These are phyloP conservation scores for Oryza nivara DNA, from an alignment of 176 grass and related monocot species.

Conservation along the genomic window DNA sequence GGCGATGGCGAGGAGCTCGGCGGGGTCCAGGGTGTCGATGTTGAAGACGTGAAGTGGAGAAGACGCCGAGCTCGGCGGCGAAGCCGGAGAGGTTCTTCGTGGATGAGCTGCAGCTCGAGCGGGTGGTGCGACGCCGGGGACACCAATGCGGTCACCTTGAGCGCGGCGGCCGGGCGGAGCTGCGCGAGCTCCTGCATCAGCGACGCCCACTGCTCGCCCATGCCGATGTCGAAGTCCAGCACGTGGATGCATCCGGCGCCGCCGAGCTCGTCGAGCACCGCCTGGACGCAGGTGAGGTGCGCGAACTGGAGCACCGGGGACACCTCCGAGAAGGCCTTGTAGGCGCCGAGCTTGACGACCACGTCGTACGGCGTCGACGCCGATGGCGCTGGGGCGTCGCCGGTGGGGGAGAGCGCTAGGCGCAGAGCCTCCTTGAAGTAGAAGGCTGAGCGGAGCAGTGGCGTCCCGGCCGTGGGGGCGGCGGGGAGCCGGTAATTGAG, in stretches of 20 bases:
- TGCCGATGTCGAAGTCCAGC: constrained; percentile 85
- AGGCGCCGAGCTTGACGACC: constrained; percentile 73
- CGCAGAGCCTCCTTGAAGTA: constrained; percentile 95
- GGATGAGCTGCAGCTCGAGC: constrained; percentile 81
- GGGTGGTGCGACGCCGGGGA: constrained; percentile 61
- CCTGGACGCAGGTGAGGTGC: constrained; percentile 85
- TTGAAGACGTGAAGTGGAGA: constrained; percentile 62
- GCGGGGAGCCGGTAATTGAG: constrained; percentile 99
- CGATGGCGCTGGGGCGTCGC: constrained; percentile 32
- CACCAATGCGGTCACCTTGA: constrained; percentile 85
- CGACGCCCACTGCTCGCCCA: constrained; percentile 93
- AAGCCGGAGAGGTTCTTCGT: constrained; percentile 78
- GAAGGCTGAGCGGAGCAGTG: constrained; percentile 88
- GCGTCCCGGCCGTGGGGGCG: constrained; percentile 72
- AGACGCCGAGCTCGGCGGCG: constrained; percentile 63
- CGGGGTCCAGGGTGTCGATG: constrained; percentile 69
- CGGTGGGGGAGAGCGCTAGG: constrained; percentile 50
- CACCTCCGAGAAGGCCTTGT: constrained; percentile 81
- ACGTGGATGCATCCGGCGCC: constrained; percentile 68
- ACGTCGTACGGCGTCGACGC: constrained; percentile 61
- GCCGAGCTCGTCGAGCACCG: constrained; percentile 75
- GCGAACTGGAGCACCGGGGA: constrained; percentile 87
- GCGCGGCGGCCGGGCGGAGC: constrained; percentile 45
- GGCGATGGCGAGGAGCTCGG: constrained; percentile 50
- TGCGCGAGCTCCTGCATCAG: constrained; percentile 94